Evolutionary conservation across 352 stramenopile species (phyloP).

Genomic region (Globisporangium spiculum): DNA sequence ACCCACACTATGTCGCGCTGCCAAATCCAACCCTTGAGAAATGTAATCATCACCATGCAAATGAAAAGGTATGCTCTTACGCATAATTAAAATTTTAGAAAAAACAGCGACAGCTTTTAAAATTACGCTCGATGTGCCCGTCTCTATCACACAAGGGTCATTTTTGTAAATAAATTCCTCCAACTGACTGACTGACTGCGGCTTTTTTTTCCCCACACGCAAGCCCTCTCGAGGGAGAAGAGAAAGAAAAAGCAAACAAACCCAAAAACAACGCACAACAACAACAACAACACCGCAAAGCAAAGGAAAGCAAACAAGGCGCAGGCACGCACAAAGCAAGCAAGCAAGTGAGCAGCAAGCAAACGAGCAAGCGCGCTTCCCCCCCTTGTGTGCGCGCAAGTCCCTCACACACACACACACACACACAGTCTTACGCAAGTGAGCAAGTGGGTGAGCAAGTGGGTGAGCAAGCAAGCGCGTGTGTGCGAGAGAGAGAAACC

Average conservation of each 20-base stretch:
- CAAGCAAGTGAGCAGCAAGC: constrained; percentile 1
- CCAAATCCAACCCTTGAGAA: too few relatives aligned
- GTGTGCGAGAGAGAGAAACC: constrained; percentile 12
- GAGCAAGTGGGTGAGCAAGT: constrained; percentile 1
- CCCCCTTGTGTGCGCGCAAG: neutral
- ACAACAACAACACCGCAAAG: neutral
- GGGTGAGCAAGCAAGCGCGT: neutral
- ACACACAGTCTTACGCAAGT: neutral
- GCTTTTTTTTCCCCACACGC: neutral
- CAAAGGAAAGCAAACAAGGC: constrained; percentile 1
- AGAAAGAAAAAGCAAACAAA: constrained; percentile 6
- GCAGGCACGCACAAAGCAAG: neutral
- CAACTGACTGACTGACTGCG: constrained; percentile 7
- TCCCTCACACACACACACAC: neutral
- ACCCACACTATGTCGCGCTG: too few relatives aligned
- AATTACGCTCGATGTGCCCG: neutral
- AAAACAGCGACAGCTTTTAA: neutral
- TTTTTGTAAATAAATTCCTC: constrained; percentile 3
- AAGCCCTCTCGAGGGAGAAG: constrained; percentile 2
- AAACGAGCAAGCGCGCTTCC: neutral
- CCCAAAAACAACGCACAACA: constrained; percentile 1
- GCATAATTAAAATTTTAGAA: neutral
- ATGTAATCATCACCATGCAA: neutral
- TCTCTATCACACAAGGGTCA: neutral
- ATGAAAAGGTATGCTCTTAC: neutral